Evolutionary conservation across 768 basidiomycete genomes (phyloP).

Genomic region (Agaricus blazei): DNA sequence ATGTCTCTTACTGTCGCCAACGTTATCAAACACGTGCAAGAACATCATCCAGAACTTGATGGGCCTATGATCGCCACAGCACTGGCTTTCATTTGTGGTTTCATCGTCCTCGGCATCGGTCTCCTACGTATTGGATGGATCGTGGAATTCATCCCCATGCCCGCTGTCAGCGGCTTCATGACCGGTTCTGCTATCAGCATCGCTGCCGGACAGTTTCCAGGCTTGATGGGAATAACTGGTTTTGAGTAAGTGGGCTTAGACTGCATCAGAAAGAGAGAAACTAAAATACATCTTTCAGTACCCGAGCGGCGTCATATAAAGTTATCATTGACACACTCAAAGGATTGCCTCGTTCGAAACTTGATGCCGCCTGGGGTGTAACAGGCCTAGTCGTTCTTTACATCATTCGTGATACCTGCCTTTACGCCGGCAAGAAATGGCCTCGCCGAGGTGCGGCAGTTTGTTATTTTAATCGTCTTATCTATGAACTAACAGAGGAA

Average conservation of each 20-base stretch:
- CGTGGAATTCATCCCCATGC: conserved; percentile 88
- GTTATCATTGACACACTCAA: conserved; percentile 95
- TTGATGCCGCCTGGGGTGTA: conserved; percentile 91
- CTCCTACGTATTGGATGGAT: conserved; percentile 89
- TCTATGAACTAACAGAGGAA: not conserved
- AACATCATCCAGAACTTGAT: conserved; percentile 52
- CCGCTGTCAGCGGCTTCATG: conserved; percentile 90
- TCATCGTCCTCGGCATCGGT: conserved; percentile 88
- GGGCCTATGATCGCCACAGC: conserved; percentile 78
- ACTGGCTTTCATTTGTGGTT: conserved; percentile 82
- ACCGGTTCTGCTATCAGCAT: conserved; percentile 97
- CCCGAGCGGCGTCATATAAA: conserved; percentile 75
- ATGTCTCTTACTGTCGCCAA: conserved; percentile 89
- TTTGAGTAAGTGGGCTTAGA: conserved; percentile 56
- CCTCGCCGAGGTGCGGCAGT: conserved; percentile 51
- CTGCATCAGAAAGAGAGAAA: not conserved
- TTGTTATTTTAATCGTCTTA: not conserved
- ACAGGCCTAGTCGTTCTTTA: conserved; percentile 70
- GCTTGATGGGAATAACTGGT: conserved; percentile 80
- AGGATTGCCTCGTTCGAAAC: conserved; percentile 59
- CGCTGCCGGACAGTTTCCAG: conserved; percentile 82
- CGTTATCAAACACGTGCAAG: conserved; percentile 66
- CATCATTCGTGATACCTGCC: conserved; percentile 54
- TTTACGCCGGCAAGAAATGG: conserved; percentile 45
- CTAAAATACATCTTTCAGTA: conserved; percentile 37